Conservation (phyloP, 2,329 filamentous ascomycete genomes). For the Trichophyton mentagrophytes region DNA sequence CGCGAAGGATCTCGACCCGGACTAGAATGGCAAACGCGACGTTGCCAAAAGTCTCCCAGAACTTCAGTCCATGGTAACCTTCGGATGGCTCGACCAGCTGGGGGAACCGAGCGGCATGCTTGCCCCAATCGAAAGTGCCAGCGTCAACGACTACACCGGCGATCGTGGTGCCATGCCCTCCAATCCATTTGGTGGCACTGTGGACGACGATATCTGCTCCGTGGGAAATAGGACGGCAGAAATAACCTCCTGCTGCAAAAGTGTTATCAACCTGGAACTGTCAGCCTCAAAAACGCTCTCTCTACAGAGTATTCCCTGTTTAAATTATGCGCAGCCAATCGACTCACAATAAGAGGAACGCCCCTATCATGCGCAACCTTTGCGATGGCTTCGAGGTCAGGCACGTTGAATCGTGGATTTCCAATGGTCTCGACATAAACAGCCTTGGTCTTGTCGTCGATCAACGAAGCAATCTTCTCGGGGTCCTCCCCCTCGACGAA, state of each 20-base stretch:
- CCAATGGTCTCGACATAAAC: slow-evolving; percentile 87
- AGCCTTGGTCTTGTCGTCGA: slow-evolving; percentile 88
- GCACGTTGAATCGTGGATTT: slow-evolving; percentile 86
- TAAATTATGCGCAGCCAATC: not conserved
- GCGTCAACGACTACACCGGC: slow-evolving; percentile 75
- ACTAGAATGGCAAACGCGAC: slow-evolving; percentile 73
- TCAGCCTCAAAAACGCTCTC: not conserved
- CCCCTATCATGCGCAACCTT: slow-evolving; percentile 62
- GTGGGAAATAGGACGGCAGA: slow-evolving; percentile 71
- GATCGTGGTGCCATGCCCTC: slow-evolving; percentile 86
- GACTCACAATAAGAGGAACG: slow-evolving; percentile 47
- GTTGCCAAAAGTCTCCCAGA: slow-evolving; percentile 81
- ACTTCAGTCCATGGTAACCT: slow-evolving; percentile 86
- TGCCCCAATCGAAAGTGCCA: slow-evolving; percentile 90
- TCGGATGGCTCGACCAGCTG: slow-evolving; percentile 81
- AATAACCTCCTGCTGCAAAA: slow-evolving; percentile 87
- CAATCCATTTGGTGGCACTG: slow-evolving; percentile 94
- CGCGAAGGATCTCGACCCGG: slow-evolving; percentile 79
- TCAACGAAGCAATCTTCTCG: slow-evolving; percentile 65
- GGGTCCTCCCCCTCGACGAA: slow-evolving; percentile 72
- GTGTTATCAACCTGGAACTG: slow-evolving; percentile 68
- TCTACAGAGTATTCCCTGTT: too few species aligned
- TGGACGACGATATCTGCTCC: slow-evolving; percentile 90
- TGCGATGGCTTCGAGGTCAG: slow-evolving; percentile 76
- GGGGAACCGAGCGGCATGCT: slow-evolving; percentile 70